phyloP scores from a whole-genome alignment of 2,329 filamentous ascomycete species.

The Colletotrichum sp. region DNA sequence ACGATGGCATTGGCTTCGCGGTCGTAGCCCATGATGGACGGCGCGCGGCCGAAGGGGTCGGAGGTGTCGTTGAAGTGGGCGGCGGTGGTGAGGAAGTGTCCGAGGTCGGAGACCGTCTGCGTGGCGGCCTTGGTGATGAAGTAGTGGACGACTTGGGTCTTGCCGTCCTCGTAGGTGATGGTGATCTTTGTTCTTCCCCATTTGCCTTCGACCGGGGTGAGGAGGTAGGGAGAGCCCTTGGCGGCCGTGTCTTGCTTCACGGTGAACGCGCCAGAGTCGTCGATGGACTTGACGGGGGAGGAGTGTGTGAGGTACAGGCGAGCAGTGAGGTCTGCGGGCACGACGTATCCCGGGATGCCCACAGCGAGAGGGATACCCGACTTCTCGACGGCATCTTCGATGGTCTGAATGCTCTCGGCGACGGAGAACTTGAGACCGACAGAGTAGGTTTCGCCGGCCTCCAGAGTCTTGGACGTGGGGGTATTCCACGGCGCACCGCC shows the following conservation, averaged over 20 bases:
- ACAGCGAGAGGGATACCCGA: conserved; percentile 52
- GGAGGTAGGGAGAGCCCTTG: conserved; percentile 34
- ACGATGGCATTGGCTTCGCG: conserved; percentile 47
- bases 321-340: conserved; percentile 50
- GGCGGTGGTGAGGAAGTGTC: conserved; percentile 56
- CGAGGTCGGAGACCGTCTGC: conserved; percentile 48
- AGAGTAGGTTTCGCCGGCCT: conserved; percentile 46
- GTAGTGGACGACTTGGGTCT: conserved; percentile 60
- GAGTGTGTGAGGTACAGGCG: conserved; percentile 48
- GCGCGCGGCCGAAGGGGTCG: conserved; percentile 58
- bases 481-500: conserved; percentile 54
- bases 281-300: conserved; percentile 42
- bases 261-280: conserved; percentile 38
- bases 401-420: conserved; percentile 44
- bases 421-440: conserved; percentile 58
- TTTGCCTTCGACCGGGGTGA: conserved; percentile 43
- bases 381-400: conserved; percentile 46
- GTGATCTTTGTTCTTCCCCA: conserved; percentile 56
- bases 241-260: neutral
- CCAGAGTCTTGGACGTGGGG: conserved; percentile 49
- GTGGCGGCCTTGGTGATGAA: conserved; percentile 53
- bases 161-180: conserved; percentile 51
- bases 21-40: conserved; percentile 63
- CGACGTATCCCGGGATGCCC: conserved; percentile 58
- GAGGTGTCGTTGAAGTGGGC: conserved; percentile 55